Conservation (phyloP, 2,329 filamentous ascomycete genomes). For the Cladosporium colombiae region DNA sequence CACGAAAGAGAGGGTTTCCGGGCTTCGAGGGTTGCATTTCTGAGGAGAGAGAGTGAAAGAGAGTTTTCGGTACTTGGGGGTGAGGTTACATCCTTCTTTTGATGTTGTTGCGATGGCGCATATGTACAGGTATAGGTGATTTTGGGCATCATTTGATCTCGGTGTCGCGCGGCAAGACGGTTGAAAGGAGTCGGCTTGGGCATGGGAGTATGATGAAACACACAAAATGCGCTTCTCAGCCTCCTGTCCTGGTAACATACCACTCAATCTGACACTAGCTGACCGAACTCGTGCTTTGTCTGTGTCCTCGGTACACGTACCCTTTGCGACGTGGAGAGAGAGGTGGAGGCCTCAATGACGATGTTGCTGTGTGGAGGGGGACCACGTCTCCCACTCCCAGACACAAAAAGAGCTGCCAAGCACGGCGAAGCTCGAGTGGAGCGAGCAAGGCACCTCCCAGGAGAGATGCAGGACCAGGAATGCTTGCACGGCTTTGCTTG, state of each 20-base stretch:
- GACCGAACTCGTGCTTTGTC: background rate
- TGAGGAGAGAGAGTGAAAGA: background rate
- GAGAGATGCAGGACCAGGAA: background rate
- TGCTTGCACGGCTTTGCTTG: background rate
- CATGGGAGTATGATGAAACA: background rate
- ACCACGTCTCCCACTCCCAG: too few species aligned
- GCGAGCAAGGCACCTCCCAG: background rate
- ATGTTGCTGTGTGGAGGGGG: background rate
- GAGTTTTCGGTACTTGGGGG: background rate
- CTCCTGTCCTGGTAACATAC: background rate
- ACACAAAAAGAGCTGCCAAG: slow-evolving; percentile 1
- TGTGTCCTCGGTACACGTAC: background rate
- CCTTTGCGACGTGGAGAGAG: background rate
- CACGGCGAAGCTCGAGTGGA: slow-evolving; percentile 7
- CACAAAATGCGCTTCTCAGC: background rate
- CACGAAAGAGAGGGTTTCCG: background rate
- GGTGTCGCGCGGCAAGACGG: background rate
- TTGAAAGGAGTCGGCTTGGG: too few species aligned
- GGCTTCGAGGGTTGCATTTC: background rate
- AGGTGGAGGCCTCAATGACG: background rate
- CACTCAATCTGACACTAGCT: background rate
- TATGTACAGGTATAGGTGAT: background rate
- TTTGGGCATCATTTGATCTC: background rate
- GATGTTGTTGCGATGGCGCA: background rate
- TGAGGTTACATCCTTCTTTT: background rate